These are phyloP conservation scores for Arachis hypogaea DNA, from an alignment of 306 rosid genomes.

Conservation along the genomic window DNA sequence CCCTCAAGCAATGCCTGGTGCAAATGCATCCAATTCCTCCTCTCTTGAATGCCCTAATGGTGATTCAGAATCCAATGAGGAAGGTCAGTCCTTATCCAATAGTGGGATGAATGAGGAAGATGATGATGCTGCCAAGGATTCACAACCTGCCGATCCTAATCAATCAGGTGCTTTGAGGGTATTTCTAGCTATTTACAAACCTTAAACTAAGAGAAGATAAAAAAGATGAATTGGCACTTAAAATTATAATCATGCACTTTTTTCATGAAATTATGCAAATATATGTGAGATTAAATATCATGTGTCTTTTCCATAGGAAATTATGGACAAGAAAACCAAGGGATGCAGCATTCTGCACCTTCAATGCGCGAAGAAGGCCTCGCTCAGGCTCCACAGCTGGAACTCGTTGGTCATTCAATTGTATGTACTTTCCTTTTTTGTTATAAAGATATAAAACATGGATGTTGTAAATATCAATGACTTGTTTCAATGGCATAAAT, in stretches of 20 bases:
- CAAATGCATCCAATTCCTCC: constrained; percentile 69
- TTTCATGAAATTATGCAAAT: constrained; percentile 8
- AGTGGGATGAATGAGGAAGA: constrained; percentile 74
- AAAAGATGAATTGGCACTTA: constrained; percentile 14
- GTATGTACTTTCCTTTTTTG: constrained; percentile 52
- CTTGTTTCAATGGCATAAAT: constrained; percentile 19
- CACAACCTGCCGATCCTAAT: constrained; percentile 56
- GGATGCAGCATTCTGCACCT: constrained; percentile 56
- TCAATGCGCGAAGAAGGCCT: constrained; percentile 56
- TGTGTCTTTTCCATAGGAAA: constrained; percentile 47
- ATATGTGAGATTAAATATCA: constrained; percentile 16
- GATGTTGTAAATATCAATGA: constrained; percentile 29
- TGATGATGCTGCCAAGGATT: constrained; percentile 65
- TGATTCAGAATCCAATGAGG: constrained; percentile 82
- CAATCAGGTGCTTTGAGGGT: constrained; percentile 61
- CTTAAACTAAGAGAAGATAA: constrained; percentile 5
- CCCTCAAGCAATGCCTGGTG: constrained; percentile 51
- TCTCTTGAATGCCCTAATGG: constrained; percentile 74
- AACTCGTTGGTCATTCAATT: constrained; percentile 94
- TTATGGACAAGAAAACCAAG: constrained; percentile 63
- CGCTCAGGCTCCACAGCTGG: constrained; percentile 75
- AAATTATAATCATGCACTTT: background rate
- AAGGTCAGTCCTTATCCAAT: constrained; percentile 75
- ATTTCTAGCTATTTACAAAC: constrained; percentile 24
- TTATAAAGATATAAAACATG: constrained; percentile 12